Evolutionary conservation across 768 basidiomycete genomes (phyloP).

Genomic region (Collybiopsis confluens): DNA sequence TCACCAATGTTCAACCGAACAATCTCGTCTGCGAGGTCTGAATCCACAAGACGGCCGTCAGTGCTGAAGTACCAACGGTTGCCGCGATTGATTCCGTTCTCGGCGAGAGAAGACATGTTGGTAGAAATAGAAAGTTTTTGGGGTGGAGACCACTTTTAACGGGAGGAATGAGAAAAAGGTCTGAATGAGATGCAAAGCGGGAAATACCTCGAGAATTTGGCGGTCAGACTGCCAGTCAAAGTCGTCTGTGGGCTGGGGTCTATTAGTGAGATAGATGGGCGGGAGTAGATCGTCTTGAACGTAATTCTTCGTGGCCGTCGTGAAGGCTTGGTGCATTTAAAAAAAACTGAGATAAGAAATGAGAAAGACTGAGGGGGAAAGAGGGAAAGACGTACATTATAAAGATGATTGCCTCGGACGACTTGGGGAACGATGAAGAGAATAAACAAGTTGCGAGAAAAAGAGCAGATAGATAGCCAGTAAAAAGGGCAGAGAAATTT

Average conservation of each 20-base stretch:
- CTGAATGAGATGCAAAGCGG: conserved; percentile 29
- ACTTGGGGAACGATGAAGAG: conserved; percentile 31
- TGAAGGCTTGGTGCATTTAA: conserved; percentile 73
- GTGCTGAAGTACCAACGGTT: conserved; percentile 64
- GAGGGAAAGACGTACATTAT: conserved; percentile 18
- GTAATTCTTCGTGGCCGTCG: conserved; percentile 45
- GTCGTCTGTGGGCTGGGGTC: conserved; percentile 29
- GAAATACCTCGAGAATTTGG: conserved; percentile 42
- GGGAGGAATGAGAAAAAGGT: conserved; percentile 19
- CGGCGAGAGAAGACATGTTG: conserved; percentile 47
- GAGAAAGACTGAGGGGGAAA: conserved; percentile 19
- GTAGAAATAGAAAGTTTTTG: conserved; percentile 33
- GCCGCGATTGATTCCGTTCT: conserved; percentile 31
- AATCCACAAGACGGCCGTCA: conserved; percentile 60
- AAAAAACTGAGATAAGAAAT: conserved; percentile 33
- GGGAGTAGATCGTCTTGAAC: conserved; percentile 32
- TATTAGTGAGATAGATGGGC: conserved; percentile 29
- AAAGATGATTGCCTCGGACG: conserved; percentile 33
- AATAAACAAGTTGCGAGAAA: conserved; percentile 33
- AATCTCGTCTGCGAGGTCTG: conserved; percentile 64
- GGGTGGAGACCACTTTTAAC: conserved; percentile 42
- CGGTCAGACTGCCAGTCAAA: conserved; percentile 46
- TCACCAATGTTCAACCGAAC: conserved; percentile 67
- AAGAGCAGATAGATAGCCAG: conserved; percentile 55
- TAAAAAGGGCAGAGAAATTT: conserved; percentile 30